Evolutionary conservation across 1,139 yeast species (phyloP).

Genomic region (Taphrina betulina): DNA sequence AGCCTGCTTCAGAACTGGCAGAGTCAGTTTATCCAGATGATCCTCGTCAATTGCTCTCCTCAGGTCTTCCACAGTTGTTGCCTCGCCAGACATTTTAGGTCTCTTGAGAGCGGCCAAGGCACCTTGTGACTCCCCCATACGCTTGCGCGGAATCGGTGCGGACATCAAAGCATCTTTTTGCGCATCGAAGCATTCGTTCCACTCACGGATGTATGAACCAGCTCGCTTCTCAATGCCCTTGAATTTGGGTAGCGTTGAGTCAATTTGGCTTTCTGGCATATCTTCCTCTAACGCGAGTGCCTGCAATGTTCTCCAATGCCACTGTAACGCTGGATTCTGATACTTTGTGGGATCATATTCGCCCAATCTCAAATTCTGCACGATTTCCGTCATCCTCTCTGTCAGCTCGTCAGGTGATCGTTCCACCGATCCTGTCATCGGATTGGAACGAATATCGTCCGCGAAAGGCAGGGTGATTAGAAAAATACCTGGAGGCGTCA

Average conservation of each 20-base stretch:
- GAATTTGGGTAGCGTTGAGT: constrained; percentile 45
- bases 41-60: constrained; percentile 1
- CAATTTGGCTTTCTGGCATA: constrained; percentile 45
- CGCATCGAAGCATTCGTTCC: constrained; percentile 11
- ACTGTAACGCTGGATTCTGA: constrained; percentile 66
- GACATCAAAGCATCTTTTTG: constrained; percentile 1
- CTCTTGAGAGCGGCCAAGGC: constrained; percentile 6
- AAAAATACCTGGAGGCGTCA: constrained; percentile 44
- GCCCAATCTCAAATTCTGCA: constrained; percentile 49
- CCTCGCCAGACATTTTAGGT: not conserved
- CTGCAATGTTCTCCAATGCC: constrained; percentile 63
- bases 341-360: constrained; percentile 61
- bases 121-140: constrained; percentile 14
- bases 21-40: constrained; percentile 11
- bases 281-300: constrained; percentile 68
- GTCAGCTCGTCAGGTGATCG: constrained; percentile 44
- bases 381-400: constrained; percentile 47
- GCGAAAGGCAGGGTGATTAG: constrained; percentile 46
- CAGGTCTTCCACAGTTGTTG: constrained; percentile 16
- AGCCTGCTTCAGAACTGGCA: constrained; percentile 20
- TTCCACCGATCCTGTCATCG: constrained; percentile 35
- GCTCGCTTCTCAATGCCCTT: constrained; percentile 42
- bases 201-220: constrained; percentile 15
- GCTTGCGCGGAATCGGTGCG: not conserved
- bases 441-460: constrained; percentile 46